Conservation (phyloP, 2,329 filamentous ascomycete species). For the Colletotrichum echinochloae region DNA sequence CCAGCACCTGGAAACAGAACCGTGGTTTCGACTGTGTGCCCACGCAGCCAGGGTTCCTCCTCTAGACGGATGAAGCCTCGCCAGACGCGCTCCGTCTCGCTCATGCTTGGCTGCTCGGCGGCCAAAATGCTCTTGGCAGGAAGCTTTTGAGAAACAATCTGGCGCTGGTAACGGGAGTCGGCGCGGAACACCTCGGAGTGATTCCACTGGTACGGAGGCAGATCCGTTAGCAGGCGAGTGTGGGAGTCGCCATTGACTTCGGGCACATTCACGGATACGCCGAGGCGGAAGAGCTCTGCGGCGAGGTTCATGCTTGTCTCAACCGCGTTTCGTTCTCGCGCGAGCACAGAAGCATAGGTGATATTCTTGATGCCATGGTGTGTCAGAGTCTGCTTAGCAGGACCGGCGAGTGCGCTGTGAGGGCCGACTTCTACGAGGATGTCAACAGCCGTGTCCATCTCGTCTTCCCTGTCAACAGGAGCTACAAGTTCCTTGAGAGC, state of each 20-base stretch:
- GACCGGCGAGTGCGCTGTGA: constrained; percentile 47
- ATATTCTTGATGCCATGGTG: not conserved
- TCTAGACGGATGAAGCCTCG: constrained; percentile 20
- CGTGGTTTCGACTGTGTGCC: constrained; percentile 56
- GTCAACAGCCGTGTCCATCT: constrained; percentile 38
- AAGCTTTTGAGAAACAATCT: not conserved
- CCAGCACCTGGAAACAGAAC: constrained; percentile 50
- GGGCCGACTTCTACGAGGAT: constrained; percentile 48
- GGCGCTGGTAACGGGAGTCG: not conserved
- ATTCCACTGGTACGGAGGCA: constrained; percentile 33
- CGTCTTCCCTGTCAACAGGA: constrained; percentile 32
- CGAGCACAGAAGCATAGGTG: constrained; percentile 8
- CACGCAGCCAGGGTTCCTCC: constrained; percentile 53
- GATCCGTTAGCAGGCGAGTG: constrained; percentile 9
- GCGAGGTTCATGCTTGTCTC: constrained; percentile 58
- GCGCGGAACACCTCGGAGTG: constrained; percentile 6
- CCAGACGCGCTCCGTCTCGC: constrained; percentile 44
- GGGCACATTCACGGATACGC: not conserved
- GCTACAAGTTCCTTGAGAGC: constrained; percentile 50
- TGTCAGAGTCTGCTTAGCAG: constrained; percentile 46
- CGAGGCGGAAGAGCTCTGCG: constrained; percentile 42
- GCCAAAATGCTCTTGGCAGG: not conserved
- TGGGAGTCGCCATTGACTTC: constrained; percentile 12
- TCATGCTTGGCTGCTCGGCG: constrained; percentile 50
- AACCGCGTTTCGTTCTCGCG: not conserved